These are phyloP conservation scores for Nyctanthes arbortristis DNA, from an alignment of 257 asterid species.

Conservation along the genomic window DNA sequence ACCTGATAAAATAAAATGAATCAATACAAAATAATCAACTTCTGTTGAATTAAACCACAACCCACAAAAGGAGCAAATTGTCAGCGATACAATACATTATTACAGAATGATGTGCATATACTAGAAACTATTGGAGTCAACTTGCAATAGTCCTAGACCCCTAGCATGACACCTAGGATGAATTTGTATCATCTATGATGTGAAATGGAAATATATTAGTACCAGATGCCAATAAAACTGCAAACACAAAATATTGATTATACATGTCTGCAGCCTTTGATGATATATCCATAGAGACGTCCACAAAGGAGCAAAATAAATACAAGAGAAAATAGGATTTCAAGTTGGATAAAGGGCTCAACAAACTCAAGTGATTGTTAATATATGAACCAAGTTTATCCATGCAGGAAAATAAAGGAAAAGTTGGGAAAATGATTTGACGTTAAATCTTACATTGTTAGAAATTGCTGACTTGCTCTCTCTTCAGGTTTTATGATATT, in stretches of 20 bases:
- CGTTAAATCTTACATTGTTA: not conserved
- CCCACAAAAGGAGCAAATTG: not conserved
- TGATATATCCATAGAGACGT: not conserved
- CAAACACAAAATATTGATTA: not conserved
- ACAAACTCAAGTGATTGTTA: not conserved
- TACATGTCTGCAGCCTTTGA: not conserved
- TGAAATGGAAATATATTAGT: not conserved
- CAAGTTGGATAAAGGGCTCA: not conserved
- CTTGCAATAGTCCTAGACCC: not conserved
- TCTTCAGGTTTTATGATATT: not conserved
- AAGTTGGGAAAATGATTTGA: not conserved
- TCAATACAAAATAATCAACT: constrained; percentile 1
- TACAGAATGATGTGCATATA: not conserved
- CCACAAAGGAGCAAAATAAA: not conserved
- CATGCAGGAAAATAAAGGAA: not conserved
- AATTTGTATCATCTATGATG: not conserved
- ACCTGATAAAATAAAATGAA: constrained; percentile 49
- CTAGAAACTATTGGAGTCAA: not conserved
- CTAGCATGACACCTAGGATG: too few relatives aligned
- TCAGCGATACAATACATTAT: not conserved
- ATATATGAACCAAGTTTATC: not conserved
- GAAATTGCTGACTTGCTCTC: too few relatives aligned
- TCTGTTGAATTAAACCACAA: constrained; percentile 10
- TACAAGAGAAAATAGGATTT: not conserved
- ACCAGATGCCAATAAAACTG: not conserved